Evolutionary conservation across 192 early-diverging fungal species (phyloP), one percentile per base, ranked within the genome.

Genomic region (Borealophlyctis nickersoniae): DNA sequence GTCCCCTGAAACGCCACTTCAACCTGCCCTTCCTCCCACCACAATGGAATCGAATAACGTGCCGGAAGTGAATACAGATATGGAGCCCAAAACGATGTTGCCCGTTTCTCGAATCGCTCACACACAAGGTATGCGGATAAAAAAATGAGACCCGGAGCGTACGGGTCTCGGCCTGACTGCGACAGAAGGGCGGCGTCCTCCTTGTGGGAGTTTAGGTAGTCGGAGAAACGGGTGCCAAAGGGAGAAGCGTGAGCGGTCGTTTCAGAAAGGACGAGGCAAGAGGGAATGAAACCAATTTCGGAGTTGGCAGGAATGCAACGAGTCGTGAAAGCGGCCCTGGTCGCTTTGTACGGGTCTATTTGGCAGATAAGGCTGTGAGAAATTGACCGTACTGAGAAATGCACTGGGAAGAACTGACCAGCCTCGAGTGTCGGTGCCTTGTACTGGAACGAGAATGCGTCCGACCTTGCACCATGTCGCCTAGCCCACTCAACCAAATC

Each of bases 61-160:
- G 16, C 32, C 2, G 79, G 79, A n/a, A 81, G 67, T 1, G 70
- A 55, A 1, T 71, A 49, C 11, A 81, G 56, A 36, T 81, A 81
- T 22, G 75, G 73, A 11, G 23, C 30, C 69, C 69, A 81, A 49
- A 75, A 76, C 26, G 74, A 76, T n/a, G 5, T 48, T 1, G 5
- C 27, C 3, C 32, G 28, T 27, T 59, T 52, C 30, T 63, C 62
- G 35, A 62, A 71, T 7, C 56, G 58, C 60, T 77, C 79, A 58
- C 63, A 59, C 3, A 73, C 72, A 35, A 81, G 35, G 45, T 69
- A 81, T 2, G 69, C 71, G 3, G 71, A 67, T 32, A 81, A 52
- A 16, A 66, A 31, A 28, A 76, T 39, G 24, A 77, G 50, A 22
- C 65, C 69, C 22, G 34, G 49, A 49, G 68, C 64, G 48, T 76